Evolutionary conservation across 2,329 filamentous ascomycete genomes (phyloP).

Genomic region (Bipolaris zeicola): DNA sequence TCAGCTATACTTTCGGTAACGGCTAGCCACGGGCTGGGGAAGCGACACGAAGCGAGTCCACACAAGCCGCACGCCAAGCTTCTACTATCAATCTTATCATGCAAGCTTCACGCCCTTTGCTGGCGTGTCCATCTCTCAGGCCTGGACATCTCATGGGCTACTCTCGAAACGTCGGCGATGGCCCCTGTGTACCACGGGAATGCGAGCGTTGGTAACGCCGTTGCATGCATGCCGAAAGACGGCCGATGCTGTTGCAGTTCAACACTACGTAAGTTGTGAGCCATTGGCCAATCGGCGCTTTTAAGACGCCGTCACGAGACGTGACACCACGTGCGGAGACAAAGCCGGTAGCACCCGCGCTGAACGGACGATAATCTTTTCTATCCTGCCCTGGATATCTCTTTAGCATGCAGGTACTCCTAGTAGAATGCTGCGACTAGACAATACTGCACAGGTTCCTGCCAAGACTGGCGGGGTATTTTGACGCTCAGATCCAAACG

Average conservation of each 20-base stretch:
- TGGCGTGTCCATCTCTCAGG: not conserved
- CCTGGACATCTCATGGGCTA: not conserved
- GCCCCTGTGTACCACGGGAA: not conserved
- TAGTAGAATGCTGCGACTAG: conserved; percentile 6
- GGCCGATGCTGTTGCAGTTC: conserved; percentile 4
- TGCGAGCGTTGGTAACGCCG: not conserved
- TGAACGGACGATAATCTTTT: conserved; percentile 23
- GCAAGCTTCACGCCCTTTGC: conserved; percentile 20
- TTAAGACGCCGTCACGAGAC: conserved; percentile 17
- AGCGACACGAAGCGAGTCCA: conserved; percentile 28
- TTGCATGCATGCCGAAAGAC: not conserved
- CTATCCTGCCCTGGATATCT: conserved; percentile 7
- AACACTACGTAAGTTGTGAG: conserved; percentile 28
- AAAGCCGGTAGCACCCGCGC: conserved; percentile 40
- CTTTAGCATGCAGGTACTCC: conserved; percentile 3
- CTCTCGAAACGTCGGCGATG: not conserved
- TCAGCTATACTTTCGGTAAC: conserved; percentile 29
- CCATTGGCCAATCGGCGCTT: conserved; percentile 27
- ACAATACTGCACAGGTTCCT: conserved; percentile 11
- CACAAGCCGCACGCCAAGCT: conserved; percentile 13
- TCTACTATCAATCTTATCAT: conserved; percentile 1
- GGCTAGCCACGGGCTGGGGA: conserved; percentile 43
- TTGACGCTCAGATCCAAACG: conserved; percentile 22
- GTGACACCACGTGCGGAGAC: not conserved
- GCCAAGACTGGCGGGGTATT: conserved; percentile 12